These are phyloP conservation scores for Trypanosoma melophagium DNA, from an alignment of 208 protist species.

Conservation along the genomic window DNA sequence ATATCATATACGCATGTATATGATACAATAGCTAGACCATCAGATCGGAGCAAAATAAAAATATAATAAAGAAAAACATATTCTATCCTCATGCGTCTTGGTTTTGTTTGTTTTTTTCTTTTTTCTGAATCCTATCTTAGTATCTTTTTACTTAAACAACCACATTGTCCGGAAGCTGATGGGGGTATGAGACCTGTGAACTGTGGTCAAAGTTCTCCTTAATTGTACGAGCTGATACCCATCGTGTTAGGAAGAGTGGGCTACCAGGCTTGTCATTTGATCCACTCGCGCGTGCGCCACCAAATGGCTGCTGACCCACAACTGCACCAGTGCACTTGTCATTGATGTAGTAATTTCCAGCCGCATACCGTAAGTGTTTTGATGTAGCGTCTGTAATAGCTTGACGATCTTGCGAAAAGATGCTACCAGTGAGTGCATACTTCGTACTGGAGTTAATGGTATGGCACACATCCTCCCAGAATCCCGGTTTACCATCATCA, in stretches of 20 bases:
- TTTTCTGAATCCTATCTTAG: neutral
- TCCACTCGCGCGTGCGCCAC: conserved; percentile 89
- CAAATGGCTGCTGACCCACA: conserved; percentile 98
- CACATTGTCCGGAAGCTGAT: conserved; percentile 72
- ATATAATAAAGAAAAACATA: conserved; percentile 2
- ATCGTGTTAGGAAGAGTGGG: conserved; percentile 89
- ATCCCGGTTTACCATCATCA: conserved; percentile 85
- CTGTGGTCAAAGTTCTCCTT: conserved; percentile 95
- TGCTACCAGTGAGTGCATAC: conserved; percentile 94
- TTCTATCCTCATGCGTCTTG: neutral
- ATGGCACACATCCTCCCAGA: conserved; percentile 82
- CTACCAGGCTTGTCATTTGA: conserved; percentile 98
- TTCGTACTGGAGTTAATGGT: conserved; percentile 85
- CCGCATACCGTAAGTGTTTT: conserved; percentile 73
- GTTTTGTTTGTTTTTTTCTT: neutral
- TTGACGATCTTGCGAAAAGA: conserved; percentile 89
- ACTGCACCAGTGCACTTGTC: conserved; percentile 97
- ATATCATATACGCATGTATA: too few species aligned
- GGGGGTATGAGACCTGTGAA: conserved; percentile 89
- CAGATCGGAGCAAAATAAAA: neutral
- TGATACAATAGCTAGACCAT: too few species aligned
- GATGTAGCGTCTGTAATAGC: conserved; percentile 58
- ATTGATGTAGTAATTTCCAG: conserved; percentile 98
- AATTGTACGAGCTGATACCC: conserved; percentile 90
- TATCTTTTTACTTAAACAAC: neutral